Conservation (phyloP, 1,284 basidiomycete genomes). For the Schizophyllum amplum region DNA sequence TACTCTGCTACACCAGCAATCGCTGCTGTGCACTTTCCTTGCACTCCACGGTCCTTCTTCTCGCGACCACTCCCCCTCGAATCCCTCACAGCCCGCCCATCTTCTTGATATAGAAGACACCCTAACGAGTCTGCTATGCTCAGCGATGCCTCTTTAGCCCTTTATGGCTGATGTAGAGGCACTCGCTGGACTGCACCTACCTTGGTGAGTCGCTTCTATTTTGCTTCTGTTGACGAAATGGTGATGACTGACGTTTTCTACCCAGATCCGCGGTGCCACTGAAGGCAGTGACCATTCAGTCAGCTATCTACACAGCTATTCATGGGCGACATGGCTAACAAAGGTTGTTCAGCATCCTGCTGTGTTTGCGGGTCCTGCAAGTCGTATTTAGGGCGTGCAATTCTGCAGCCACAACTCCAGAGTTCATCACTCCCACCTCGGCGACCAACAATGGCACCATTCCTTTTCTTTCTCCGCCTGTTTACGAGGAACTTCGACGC, state of each 20-base stretch:
- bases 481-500: neutral
- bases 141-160: no score
- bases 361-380: neutral
- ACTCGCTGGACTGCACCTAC: no score
- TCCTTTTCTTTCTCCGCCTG: neutral
- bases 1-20: no score
- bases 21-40: no score
- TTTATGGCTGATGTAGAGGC: no score
- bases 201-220: no score
- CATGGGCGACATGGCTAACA: neutral
- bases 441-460: neutral
- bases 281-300: neutral
- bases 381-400: neutral
- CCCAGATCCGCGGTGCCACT: neutral
- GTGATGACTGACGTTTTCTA: neutral
- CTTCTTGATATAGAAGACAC: no score
- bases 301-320: neutral
- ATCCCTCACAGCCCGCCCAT: no score
- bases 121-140: no score
- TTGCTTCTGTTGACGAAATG: neutral
- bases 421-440: no score
- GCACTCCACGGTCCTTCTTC: no score
- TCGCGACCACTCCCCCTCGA: no score
- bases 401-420: neutral
- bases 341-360: neutral